These are phyloP conservation scores for Yamadazyma atmosphaerica DNA, from an alignment of 1,139 yeast genomes.

Conservation along the genomic window DNA sequence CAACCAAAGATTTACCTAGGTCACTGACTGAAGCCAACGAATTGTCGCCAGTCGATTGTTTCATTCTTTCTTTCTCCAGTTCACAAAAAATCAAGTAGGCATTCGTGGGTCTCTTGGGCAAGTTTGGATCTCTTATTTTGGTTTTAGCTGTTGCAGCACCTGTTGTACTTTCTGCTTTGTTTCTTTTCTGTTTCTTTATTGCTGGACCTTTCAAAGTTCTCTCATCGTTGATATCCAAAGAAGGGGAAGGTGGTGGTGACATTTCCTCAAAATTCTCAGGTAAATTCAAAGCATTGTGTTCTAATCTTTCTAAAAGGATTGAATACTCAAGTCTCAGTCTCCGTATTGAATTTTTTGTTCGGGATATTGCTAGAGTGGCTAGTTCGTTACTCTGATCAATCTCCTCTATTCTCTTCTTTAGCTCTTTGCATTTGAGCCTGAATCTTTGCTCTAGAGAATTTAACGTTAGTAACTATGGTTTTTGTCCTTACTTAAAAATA, in stretches of 20 bases:
- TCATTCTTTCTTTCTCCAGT: constrained; percentile 73
- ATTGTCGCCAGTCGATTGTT: constrained; percentile 26
- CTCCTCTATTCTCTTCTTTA: constrained; percentile 70
- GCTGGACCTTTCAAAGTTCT: constrained; percentile 17
- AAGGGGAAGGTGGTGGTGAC: constrained; percentile 46
- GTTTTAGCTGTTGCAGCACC: constrained; percentile 15
- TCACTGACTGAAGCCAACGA: constrained; percentile 25
- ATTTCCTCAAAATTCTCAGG: constrained; percentile 42
- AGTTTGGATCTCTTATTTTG: constrained; percentile 67
- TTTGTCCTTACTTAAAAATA: too few relatives aligned
- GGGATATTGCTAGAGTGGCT: constrained; percentile 72
- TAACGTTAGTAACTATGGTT: too few relatives aligned
- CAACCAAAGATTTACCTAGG: constrained; percentile 66
- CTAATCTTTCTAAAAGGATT: constrained; percentile 75
- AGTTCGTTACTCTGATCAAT: constrained; percentile 80
- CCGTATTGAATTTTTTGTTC: constrained; percentile 77
- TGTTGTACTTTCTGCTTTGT: constrained; percentile 14
- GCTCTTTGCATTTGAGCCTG: constrained; percentile 67
- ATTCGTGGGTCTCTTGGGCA: constrained; percentile 88
- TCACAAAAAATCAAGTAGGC: constrained; percentile 89
- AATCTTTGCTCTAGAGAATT: constrained; percentile 37
- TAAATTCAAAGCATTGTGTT: constrained; percentile 46
- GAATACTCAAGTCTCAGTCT: constrained; percentile 82
- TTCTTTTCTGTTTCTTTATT: constrained; percentile 18
- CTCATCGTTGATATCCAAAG: constrained; percentile 31